These are phyloP conservation scores for Calonectria henricotiae DNA, from an alignment of 2,329 filamentous ascomycete species.

Conservation along the genomic window DNA sequence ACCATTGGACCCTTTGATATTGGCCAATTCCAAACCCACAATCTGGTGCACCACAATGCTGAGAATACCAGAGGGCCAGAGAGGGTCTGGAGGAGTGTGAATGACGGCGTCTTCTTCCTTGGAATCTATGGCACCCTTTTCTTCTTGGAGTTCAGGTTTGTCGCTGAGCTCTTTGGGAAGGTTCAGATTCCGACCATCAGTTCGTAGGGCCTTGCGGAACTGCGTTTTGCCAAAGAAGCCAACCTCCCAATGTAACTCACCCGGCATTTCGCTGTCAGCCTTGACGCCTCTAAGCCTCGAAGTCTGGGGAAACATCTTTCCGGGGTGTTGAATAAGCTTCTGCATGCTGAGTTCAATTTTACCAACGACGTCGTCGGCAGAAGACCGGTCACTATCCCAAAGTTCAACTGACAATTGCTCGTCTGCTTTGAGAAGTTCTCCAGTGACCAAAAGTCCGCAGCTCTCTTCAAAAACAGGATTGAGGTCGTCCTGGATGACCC, in stretches of 20 bases:
- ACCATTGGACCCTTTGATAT: slow-evolving; percentile 88
- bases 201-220: slow-evolving; percentile 87
- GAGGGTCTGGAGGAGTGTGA: slow-evolving; percentile 93
- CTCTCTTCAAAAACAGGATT: slow-evolving; percentile 95
- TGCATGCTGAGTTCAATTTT: slow-evolving; percentile 96
- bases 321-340: slow-evolving; percentile 92
- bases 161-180: slow-evolving; percentile 83
- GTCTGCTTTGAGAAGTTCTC: slow-evolving; percentile 92
- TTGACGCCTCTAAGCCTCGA: slow-evolving; percentile 89
- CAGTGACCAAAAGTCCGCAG: slow-evolving; percentile 87
- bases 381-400: slow-evolving; percentile 95
- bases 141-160: slow-evolving; percentile 85
- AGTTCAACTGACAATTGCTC: slow-evolving; percentile 95
- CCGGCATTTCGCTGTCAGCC: slow-evolving; percentile 90
- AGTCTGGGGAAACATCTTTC: slow-evolving; percentile 91
- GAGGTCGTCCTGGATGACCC: slow-evolving; percentile 94
- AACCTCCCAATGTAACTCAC: slow-evolving; percentile 95
- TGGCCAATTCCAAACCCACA: slow-evolving; percentile 92
- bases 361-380: slow-evolving; percentile 94
- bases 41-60: slow-evolving; percentile 94
- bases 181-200: slow-evolving; percentile 86
- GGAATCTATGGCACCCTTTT: slow-evolving; percentile 82
- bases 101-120: slow-evolving; percentile 85
- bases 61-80: slow-evolving; percentile 94
- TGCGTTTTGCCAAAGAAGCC: slow-evolving; percentile 95